A percentile compares a stretch with the other conserved stretches of the same genome.
These are phyloP conservation scores for Torulaspora gathmanii DNA, from an alignment of 805 yeast species.

Conservation along the genomic window DNA sequence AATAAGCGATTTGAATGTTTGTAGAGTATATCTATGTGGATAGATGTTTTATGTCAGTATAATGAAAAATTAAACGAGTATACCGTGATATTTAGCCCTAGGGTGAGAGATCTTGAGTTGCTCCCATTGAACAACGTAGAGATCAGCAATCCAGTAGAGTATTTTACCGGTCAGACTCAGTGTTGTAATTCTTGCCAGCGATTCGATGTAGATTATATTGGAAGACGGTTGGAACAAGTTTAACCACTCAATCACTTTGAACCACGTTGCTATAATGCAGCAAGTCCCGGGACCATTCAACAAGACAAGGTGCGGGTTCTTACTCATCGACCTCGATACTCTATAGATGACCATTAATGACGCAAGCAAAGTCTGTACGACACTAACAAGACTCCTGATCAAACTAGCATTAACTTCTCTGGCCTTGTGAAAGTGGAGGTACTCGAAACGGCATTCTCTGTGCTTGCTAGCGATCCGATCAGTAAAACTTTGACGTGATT, in stretches of 20 bases:
- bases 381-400: constrained; percentile 32
- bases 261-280: constrained; percentile 31
- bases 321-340: constrained; percentile 20
- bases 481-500: constrained; percentile 40
- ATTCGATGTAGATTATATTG: constrained; percentile 85
- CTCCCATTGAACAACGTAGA: constrained; percentile 90
- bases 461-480: constrained; percentile 9
- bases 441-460: constrained; percentile 15
- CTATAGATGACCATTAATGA: constrained; percentile 19
- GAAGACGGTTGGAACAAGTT: constrained; percentile 34
- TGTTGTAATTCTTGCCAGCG: constrained; percentile 72
- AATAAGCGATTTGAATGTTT: constrained; percentile 3
- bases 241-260: constrained; percentile 26
- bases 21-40: constrained; percentile 6
- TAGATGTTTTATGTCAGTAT: constrained; percentile 12
- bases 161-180: constrained; percentile 75
- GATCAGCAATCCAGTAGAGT: constrained; percentile 63
- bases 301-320: constrained; percentile 31
- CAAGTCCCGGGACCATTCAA: constrained; percentile 40
- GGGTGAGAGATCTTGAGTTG: constrained; percentile 42
- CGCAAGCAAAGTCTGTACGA: constrained; percentile 32
- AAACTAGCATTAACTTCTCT: constrained; percentile 39
- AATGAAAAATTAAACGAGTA: constrained; percentile 49
- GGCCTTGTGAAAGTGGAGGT: constrained; percentile 30
- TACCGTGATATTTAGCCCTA: constrained; percentile 71